Evolutionary conservation across 768 basidiomycete species (phyloP).

Genomic region (Termitomyces sp.): DNA sequence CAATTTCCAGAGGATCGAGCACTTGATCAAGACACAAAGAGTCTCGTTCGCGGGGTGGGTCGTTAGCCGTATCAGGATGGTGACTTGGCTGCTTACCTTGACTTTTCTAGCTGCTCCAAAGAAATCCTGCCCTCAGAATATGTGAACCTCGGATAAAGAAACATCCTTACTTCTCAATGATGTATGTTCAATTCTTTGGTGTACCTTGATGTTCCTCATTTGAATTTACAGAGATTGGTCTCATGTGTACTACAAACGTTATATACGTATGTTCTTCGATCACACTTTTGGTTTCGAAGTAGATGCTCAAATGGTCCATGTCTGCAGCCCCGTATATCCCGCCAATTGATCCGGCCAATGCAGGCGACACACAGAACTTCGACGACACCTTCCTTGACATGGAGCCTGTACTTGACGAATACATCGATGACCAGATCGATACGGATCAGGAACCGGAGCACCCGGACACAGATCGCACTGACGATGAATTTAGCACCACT

Average conservation of each 20-base stretch:
- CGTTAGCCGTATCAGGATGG: not conserved
- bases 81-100: conserved; percentile 6
- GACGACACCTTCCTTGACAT: conserved; percentile 96
- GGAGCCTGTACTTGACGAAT: conserved; percentile 85
- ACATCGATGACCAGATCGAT: conserved; percentile 56
- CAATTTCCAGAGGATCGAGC: conserved; percentile 85
- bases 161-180: conserved; percentile 94
- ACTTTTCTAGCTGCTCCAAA: conserved; percentile 71
- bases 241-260: conserved; percentile 90
- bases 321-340: conserved; percentile 84
- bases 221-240: conserved; percentile 71
- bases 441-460: conserved; percentile 65
- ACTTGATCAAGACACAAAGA: conserved; percentile 95
- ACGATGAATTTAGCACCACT: conserved; percentile 73
- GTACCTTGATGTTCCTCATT: conserved; percentile 9
- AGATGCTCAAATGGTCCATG: conserved; percentile 1
- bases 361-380: conserved; percentile 96
- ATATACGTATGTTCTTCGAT: conserved; percentile 67
- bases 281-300: conserved; percentile 3
- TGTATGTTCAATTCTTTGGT: conserved; percentile 42
- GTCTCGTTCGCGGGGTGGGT: conserved; percentile 89
- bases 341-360: conserved; percentile 85
- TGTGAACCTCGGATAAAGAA: conserved; percentile 91
- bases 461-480: conserved; percentile 66
- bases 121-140: conserved; percentile 86